Percentiles rank a stretch among this genome's conserved stretches.
Evolutionary conservation across 192 early-diverging fungal genomes (phyloP).

Genomic region (Coemansia furcata): DNA sequence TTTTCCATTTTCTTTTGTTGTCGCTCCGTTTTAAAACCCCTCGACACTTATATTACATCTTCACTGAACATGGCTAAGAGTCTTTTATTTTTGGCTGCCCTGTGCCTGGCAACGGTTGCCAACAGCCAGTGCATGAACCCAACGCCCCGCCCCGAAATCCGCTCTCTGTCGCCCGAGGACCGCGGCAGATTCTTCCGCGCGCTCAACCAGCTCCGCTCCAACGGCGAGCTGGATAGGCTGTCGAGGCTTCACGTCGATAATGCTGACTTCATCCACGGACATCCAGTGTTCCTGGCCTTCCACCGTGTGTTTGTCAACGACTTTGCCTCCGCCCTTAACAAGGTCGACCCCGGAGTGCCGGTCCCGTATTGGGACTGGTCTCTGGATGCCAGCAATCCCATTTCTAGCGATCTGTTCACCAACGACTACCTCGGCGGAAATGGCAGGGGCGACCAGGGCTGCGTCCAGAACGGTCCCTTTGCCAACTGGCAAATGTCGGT

Average conservation of each 20-base stretch:
- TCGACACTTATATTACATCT: not conserved
- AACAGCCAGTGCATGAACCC: conserved; percentile 42
- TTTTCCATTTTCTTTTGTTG: not conserved
- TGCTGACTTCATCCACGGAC: conserved; percentile 48
- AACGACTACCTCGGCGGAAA: conserved; percentile 53
- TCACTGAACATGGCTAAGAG: conserved; percentile 29
- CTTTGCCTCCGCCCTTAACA: conserved; percentile 54
- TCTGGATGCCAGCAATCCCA: conserved; percentile 47
- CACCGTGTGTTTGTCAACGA: conserved; percentile 56
- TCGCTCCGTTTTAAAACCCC: not conserved
- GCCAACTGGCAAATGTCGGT: conserved; percentile 45
- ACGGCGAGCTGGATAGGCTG: conserved; percentile 50
- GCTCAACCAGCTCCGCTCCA: conserved; percentile 27
- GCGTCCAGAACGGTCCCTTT: conserved; percentile 43
- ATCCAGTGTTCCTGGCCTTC: conserved; percentile 54
- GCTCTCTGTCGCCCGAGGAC: conserved; percentile 47
- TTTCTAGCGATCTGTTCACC: conserved; percentile 34
- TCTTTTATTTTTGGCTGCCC: conserved; percentile 15
- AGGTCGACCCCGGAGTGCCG: conserved; percentile 46
- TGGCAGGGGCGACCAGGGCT: conserved; percentile 34
- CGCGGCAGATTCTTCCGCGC: conserved; percentile 46
- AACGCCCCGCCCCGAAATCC: conserved; percentile 44
- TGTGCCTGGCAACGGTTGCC: conserved; percentile 27
- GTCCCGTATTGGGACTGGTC: conserved; percentile 58
- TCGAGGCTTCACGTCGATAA: conserved; percentile 50